Evolutionary conservation across 768 basidiomycete species (phyloP), one percentile per base, ranked within the genome.

Genomic region (Podaxis pistillaris): DNA sequence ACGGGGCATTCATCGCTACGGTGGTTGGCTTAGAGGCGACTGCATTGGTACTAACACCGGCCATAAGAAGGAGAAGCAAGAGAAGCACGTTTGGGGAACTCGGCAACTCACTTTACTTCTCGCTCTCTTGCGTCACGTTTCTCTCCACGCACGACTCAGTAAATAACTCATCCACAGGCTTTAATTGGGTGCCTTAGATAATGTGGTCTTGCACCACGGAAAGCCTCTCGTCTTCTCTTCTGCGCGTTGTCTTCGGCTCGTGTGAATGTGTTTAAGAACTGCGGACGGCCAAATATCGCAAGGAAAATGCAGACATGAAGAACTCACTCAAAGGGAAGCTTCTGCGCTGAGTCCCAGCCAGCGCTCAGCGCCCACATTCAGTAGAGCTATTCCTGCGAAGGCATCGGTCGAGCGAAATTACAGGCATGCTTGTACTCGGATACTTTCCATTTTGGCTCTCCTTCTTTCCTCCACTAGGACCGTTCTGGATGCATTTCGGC

Each of bases 11-110:
- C 30, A 19, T 46, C 40, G n/a, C 40, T 41, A 41, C 40, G 40
- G 4, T 41, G n/a, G 44, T 46, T 46, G 44, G 6, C n/a, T 46
- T 19, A 46, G 44, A 15, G 44, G 44, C 44, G n/a, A 7, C 44
- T 46, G 17, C 17, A 46, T 46, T n/a, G 2, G 28, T 49, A 58
- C 36, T 50, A 47, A 47, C 19, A 38, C 54, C 24, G 13, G n/a
- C 22, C 37, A 40, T 37, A 56, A 56, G 54, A 55, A 40, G 37
- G 54, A 56, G 37, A 56, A 56, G 22, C 37, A 56, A 30, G 8
- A 38, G 54, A 56, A 38, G 36, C 15, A 22, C 24, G 19, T 50
- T 12, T 24, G 38, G 54, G 26, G 54, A 40, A 13, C 37, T 56
- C 54, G 17, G 51, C 51, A 53, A 33, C 28, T 53, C 41, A 53